Evolutionary conservation across 495 filamentous ascomycete species (phyloP).

Genomic region (Mycothermus thermophilus): DNA sequence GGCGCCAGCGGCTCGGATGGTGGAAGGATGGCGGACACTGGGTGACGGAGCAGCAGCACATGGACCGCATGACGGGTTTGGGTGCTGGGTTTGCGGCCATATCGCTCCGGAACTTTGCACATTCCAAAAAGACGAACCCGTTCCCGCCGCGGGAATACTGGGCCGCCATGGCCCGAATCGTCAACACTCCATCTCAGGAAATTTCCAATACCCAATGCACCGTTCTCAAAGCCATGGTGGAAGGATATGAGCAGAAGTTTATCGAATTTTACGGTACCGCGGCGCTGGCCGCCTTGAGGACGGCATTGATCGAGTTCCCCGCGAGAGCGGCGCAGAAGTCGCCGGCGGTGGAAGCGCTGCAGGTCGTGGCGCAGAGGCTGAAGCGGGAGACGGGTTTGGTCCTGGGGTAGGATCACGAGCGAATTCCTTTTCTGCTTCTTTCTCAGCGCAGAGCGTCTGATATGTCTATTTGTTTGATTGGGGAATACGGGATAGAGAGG

Average conservation of each 20-base stretch:
- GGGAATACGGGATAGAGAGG: neutral
- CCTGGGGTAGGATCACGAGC: constrained; percentile 13
- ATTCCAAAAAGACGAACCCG: constrained; percentile 51
- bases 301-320: constrained; percentile 56
- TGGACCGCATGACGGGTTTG: constrained; percentile 70
- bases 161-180: constrained; percentile 54
- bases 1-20: constrained; percentile 64
- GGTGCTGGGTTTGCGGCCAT: constrained; percentile 73
- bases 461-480: no score
- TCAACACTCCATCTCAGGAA: constrained; percentile 52
- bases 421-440: neutral
- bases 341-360: constrained; percentile 42
- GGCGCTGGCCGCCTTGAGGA: constrained; percentile 48
- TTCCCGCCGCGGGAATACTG: constrained; percentile 74
- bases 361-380: constrained; percentile 45
- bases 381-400: constrained; percentile 44
- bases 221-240: constrained; percentile 63
- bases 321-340: constrained; percentile 33
- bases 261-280: constrained; percentile 62
- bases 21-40: constrained; percentile 43
- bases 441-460: no score
- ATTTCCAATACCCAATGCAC: constrained; percentile 66
- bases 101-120: constrained; percentile 64
- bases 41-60: constrained; percentile 52
- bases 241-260: constrained; percentile 55